Base-by-base conservation (phyloP, 257 asterid species). In the Solanum tarijense region DNA sequence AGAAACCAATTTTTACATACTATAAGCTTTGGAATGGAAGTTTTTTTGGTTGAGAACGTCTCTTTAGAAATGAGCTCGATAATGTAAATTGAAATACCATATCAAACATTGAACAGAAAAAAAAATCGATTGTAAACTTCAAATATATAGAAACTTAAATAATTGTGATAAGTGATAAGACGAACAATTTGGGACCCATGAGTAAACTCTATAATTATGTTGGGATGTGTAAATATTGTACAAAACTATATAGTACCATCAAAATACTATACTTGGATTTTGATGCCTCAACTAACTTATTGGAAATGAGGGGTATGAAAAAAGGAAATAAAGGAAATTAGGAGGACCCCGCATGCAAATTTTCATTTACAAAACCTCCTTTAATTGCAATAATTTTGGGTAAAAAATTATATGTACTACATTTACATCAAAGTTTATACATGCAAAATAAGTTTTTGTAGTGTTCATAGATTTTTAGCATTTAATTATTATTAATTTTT, bases 331-430 rank as follows among this genome's bases (percentile, higher is more conserved):
- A 18, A 52, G 87, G 82, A 90, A 87, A 89, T 86, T 66, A 83
- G 88, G 69, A 89, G 86, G 93, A 86, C 94, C 96, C 93, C 93
- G 88, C 91, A 88, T 83, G 72, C 48, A 85, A 85, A 34, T 48
- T 71, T 60, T 86, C 86, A 58, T 39, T 83, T 87, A 65, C 78
- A 71, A 71, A 31, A 62, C 86, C 88, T 66, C 86, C 55, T 29
- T 62, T 13, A 58, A 81, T 9, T 85, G 87, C 88, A 81, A 71
- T 87, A 65, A 68, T 29, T 73, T 73, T 9, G 25, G 41, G n/a
- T 72, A 72, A 72, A 69, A 29, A 6, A 6, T 68, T 23, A 55
- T 18, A 3, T 20, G 5, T 55, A 55, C 10, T 52, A 55, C 65
- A 18, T 55, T 55, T 55, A 20, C 65, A 55, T 55, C 11, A 52